Conservation (phyloP, 2,329 filamentous ascomycete genomes). For the Venturia aucupariae region DNA sequence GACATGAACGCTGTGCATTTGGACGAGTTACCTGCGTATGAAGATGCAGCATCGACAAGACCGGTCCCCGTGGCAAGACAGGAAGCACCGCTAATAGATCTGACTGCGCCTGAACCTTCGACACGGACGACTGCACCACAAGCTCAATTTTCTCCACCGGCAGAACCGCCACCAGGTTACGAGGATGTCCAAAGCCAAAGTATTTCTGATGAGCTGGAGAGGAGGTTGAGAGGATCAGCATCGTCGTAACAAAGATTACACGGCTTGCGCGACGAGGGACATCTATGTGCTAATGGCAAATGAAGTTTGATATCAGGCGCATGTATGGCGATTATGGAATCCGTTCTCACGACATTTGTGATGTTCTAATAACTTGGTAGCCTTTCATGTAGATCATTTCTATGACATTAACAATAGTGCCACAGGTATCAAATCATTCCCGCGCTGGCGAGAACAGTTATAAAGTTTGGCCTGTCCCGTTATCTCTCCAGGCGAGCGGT, state of each 20-base stretch:
- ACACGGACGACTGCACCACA: not conserved
- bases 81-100: slow-evolving; percentile 2
- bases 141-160: slow-evolving; percentile 42
- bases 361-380: not conserved
- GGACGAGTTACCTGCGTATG: slow-evolving; percentile 83
- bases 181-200: slow-evolving; percentile 83
- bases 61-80: not conserved
- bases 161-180: slow-evolving; percentile 80
- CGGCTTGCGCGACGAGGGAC: not conserved
- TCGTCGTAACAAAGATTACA: not conserved
- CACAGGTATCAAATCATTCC: too few relatives aligned
- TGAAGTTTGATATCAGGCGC: not conserved
- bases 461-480: not conserved
- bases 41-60: slow-evolving; percentile 32
- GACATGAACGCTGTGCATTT: slow-evolving; percentile 60
- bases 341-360: not conserved
- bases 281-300: not conserved
- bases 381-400: not conserved
- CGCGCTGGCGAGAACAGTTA: not conserved
- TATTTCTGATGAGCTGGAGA: slow-evolving; percentile 63
- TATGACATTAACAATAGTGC: not conserved
- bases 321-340: not conserved
- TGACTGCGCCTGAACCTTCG: not conserved
- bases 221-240: slow-evolving; percentile 24
- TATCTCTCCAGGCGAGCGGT: not conserved